phyloP scores from a whole-genome alignment of 805 yeast species.

The Wickerhamomyces sydowiorum region DNA sequence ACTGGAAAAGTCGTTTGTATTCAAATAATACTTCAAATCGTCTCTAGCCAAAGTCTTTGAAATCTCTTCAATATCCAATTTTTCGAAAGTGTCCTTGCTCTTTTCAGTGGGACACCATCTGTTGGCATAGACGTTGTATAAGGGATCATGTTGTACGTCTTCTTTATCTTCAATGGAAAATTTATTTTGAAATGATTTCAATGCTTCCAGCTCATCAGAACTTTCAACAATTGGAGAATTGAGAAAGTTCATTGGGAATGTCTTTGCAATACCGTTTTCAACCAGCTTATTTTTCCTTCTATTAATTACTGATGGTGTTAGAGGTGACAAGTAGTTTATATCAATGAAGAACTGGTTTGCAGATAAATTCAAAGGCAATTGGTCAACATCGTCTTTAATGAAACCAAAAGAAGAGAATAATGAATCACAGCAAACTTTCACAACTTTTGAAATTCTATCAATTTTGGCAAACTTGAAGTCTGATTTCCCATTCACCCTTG shows the following conservation, averaged over 20 bases:
- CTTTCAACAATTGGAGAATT: constrained; percentile 10
- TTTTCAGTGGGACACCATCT: constrained; percentile 20
- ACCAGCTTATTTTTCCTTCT: constrained; percentile 18
- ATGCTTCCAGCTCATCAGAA: constrained; percentile 9
- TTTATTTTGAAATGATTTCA: constrained; percentile 5
- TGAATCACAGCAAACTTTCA: constrained; percentile 60
- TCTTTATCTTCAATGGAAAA: constrained; percentile 6
- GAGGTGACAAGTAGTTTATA: constrained; percentile 48
- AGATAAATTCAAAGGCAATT: constrained; percentile 48
- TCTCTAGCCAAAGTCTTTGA: neutral
- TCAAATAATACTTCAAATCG: constrained; percentile 5
- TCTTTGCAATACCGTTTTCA: constrained; percentile 2
- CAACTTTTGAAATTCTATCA: constrained; percentile 49
- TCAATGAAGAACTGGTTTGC: constrained; percentile 45
- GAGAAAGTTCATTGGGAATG: constrained; percentile 11
- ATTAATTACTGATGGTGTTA: constrained; percentile 6
- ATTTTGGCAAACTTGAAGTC: constrained; percentile 49
- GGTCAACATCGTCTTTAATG: constrained; percentile 54
- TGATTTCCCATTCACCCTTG: constrained; percentile 15
- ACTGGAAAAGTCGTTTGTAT: constrained; percentile 6
- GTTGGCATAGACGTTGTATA: constrained; percentile 7
- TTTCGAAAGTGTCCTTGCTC: constrained; percentile 11
- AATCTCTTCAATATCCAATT: constrained; percentile 2
- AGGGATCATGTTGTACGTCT: constrained; percentile 8
- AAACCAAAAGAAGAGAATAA: constrained; percentile 62